Base-by-base conservation (phyloP, 2,329 filamentous ascomycete genomes). In the Fusarium sterilihyphosum region DNA sequence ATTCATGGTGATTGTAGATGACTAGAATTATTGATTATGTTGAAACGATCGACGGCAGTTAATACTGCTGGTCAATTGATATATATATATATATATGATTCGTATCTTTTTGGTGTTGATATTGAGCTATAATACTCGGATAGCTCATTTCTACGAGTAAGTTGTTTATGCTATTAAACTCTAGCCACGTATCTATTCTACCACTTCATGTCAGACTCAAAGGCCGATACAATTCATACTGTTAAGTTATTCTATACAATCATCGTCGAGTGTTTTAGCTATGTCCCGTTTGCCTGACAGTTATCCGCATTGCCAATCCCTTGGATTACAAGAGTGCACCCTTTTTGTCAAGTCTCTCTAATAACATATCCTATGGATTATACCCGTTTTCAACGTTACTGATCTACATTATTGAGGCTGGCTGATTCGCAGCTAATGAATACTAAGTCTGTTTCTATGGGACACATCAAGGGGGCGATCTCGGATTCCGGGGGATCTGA, bases 151-250 rank as follows among this genome's bases (percentile, higher is more conserved):
- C 8, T 24, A 10, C 6, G 5, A 14, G 12, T 11, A 10, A 20
- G 8, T 52, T 24, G 3, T 20, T 5, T 24, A 52, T 35, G 12
- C 6, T 3, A 10, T 18, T 8, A 8, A 6, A 24, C 17, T 18
- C 17, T 20, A 6, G 2, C 12, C 3, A 11, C 6, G 6, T 11
- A 35, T n/a, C 2, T 20, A 10, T 11, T 14, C 2, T 7, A 35
- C 24, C 6, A 10, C 16, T 33, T 33, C 4, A 35, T 35, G 1
- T 8, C 11, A 11, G 0, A 2, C 3, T 20, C 0, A 5, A 4
- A 52, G 4, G 6, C 17, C 2, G 3, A 24, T 8, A 8, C 8
- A 5, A 10, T 12, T n/a, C 29, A 52, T 10, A 24, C 3, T 12
- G 9, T 5, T 5, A 3, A 13, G 29, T n/a, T n/a, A 13, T 50